phyloP scores from a whole-genome alignment of 225 moss, liverwort and hornwort genomes.

The Pseudisothecium myosuroides region DNA sequence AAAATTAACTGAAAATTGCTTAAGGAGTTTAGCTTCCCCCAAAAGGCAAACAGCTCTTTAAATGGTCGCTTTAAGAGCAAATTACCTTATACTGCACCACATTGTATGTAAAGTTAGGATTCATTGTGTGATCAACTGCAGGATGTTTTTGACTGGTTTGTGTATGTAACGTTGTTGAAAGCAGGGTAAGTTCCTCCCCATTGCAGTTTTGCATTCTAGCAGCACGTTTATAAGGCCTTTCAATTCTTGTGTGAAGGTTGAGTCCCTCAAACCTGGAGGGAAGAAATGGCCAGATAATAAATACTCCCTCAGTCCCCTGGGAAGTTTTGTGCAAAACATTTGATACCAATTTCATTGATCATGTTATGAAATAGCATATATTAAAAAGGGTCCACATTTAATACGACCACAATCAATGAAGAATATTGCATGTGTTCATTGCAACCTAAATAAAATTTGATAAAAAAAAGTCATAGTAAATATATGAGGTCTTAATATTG shows the following conservation, averaged over 20 bases:
- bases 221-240: not conserved
- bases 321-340: not conserved
- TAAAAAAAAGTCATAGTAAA: not conserved
- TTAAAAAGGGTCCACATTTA: not conserved
- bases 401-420: not conserved
- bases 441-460: not conserved
- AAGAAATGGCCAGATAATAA: not conserved
- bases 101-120: constrained; percentile 2
- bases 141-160: not conserved
- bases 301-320: not conserved
- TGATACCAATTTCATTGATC: not conserved
- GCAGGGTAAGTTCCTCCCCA: not conserved
- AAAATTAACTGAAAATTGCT: too few relatives aligned
- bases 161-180: too few relatives aligned
- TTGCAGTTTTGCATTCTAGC: not conserved
- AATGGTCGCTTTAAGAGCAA: too few relatives aligned
- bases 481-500: not conserved
- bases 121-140: not conserved
- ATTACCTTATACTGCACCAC: not conserved
- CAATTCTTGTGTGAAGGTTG: not conserved
- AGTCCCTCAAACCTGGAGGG: not conserved
- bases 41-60: too few relatives aligned
- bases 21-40: too few relatives aligned
- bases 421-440: not conserved
- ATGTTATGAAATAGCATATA: not conserved